Evolutionary conservation across 1,284 basidiomycete species (phyloP).

Genomic region (Grifola frondosa): DNA sequence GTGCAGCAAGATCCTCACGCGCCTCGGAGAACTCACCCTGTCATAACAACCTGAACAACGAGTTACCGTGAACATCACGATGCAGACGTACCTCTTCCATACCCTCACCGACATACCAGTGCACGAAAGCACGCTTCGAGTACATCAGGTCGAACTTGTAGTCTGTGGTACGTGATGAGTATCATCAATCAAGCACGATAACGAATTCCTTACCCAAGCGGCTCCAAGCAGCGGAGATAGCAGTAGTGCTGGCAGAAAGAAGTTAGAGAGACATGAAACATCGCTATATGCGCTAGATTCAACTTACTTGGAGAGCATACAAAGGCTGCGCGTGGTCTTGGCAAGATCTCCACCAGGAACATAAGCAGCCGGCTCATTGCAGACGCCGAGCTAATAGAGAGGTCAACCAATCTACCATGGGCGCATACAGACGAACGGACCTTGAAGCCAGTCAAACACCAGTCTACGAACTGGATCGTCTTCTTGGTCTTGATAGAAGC

Average conservation of each 20-base stretch:
- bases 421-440: constrained; percentile 48
- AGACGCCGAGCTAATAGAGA: constrained; percentile 77
- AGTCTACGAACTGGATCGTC: constrained; percentile 97
- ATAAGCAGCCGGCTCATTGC: constrained; percentile 90
- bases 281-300: no score
- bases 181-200: neutral
- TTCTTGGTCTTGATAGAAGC: constrained; percentile 95
- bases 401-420: constrained; percentile 37
- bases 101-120: constrained; percentile 97
- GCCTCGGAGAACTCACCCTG: constrained; percentile 95
- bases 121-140: constrained; percentile 89
- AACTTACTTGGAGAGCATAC: constrained; percentile 88
- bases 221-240: constrained; percentile 93
- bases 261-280: constrained; percentile 9
- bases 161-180: constrained; percentile 46
- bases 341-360: constrained; percentile 96
- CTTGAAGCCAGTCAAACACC: constrained; percentile 98
- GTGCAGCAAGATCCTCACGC: constrained; percentile 93
- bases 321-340: constrained; percentile 90
- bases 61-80: neutral
- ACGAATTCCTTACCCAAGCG: constrained; percentile 64
- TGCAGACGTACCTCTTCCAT: constrained; percentile 77
- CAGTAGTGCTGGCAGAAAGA: constrained; percentile 68
- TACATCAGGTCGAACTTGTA: constrained; percentile 98
- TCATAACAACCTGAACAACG: neutral